Percentiles rank a stretch among this genome's conserved stretches.
phyloP scores from a whole-genome alignment of 2,329 filamentous ascomycete genomes.

The Phaeosphaeriaceae sp. region DNA sequence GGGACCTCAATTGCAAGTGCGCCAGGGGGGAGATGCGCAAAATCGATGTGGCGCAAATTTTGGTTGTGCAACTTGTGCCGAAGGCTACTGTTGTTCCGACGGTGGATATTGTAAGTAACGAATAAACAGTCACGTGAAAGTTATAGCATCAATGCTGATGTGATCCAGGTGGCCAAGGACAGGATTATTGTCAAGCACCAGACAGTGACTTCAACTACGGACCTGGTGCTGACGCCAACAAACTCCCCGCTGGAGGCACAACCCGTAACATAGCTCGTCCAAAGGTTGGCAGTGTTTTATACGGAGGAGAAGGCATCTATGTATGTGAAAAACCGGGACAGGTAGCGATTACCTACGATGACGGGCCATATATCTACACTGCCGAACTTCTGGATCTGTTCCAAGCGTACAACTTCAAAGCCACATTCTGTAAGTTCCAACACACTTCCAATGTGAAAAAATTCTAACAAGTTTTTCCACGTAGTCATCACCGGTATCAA shows the following conservation, averaged over 20 bases:
- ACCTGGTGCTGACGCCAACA: constrained; percentile 65
- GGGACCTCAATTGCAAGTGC: constrained; percentile 25
- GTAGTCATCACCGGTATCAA: constrained; percentile 63
- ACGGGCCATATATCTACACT: constrained; percentile 69
- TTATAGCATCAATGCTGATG: neutral
- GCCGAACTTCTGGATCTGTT: constrained; percentile 66
- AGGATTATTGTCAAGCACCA: constrained; percentile 64
- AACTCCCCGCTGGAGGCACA: constrained; percentile 59
- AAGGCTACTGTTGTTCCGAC: constrained; percentile 43
- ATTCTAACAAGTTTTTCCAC: constrained; percentile 62
- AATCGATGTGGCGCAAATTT: constrained; percentile 38
- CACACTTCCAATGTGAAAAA: constrained; percentile 43
- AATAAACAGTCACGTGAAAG: too few relatives aligned
- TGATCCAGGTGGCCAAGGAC: constrained; percentile 8
- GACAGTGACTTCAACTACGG: constrained; percentile 67
- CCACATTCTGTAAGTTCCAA: constrained; percentile 62
- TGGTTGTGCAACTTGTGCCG: constrained; percentile 38
- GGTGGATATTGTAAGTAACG: constrained; percentile 40
- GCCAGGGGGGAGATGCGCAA: constrained; percentile 40
- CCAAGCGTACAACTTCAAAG: constrained; percentile 62
- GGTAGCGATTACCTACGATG: constrained; percentile 71
- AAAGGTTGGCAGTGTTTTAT: constrained; percentile 60
- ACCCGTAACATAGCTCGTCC: constrained; percentile 60
- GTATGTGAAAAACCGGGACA: constrained; percentile 60
- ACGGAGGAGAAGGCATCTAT: constrained; percentile 65